Conservation (phyloP, 768 basidiomycete species). For the Boletus tylopilopsis region DNA sequence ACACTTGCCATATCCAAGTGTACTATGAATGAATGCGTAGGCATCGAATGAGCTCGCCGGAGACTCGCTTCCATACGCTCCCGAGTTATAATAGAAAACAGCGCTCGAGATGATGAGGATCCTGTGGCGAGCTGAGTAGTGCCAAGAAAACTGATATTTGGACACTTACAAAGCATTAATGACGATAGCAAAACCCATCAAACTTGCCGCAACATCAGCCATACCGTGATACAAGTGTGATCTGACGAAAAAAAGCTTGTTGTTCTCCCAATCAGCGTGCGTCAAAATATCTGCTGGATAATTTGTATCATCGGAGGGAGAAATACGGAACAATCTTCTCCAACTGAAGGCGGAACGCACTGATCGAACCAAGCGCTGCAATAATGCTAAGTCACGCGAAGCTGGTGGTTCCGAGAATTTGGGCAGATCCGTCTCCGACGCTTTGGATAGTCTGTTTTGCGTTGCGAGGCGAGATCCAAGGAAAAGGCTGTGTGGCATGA, state of each 20-base stretch:
- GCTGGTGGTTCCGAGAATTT: slow-evolving; percentile 2
- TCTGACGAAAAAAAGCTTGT: slow-evolving; percentile 48
- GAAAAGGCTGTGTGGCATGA: slow-evolving; percentile 94
- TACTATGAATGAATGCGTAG: slow-evolving; percentile 62
- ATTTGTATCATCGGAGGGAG: slow-evolving; percentile 17
- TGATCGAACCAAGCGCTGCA: slow-evolving; percentile 12
- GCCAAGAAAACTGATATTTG: not conserved
- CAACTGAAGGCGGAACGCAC: slow-evolving; percentile 6
- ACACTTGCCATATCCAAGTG: slow-evolving; percentile 62
- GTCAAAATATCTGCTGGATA: slow-evolving; percentile 32
- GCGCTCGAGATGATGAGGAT: slow-evolving; percentile 81
- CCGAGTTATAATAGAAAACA: slow-evolving; percentile 65
- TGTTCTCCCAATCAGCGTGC: slow-evolving; percentile 57
- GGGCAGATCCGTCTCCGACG: slow-evolving; percentile 17
- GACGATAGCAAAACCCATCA: slow-evolving; percentile 81
- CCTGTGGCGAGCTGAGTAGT: slow-evolving; percentile 32
- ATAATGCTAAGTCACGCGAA: slow-evolving; percentile 19
- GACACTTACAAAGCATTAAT: slow-evolving; percentile 75
- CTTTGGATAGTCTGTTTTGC: slow-evolving; percentile 60
- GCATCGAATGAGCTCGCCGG: slow-evolving; percentile 85
- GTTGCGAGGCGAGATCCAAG: slow-evolving; percentile 84
- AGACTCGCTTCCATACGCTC: slow-evolving; percentile 34
- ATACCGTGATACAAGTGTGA: slow-evolving; percentile 65
- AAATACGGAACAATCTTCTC: slow-evolving; percentile 23
- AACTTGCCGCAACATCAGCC: slow-evolving; percentile 60